Conservation (phyloP, 1,139 yeast genomes). For the Candida freyschussii region DNA sequence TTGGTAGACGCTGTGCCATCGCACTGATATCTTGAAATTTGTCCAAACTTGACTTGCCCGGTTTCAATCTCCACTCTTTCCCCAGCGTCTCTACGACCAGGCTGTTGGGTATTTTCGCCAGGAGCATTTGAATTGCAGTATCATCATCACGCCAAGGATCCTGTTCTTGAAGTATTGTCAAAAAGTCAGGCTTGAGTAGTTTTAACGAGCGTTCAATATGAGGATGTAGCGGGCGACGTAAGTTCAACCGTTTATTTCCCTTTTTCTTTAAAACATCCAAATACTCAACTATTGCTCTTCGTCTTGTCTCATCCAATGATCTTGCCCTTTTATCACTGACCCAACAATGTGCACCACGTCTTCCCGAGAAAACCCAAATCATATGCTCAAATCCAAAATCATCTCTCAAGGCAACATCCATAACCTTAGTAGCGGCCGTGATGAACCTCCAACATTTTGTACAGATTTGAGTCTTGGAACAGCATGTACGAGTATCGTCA, state of each 20-base stretch:
- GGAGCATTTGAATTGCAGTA: constrained; percentile 46
- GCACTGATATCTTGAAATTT: constrained; percentile 85
- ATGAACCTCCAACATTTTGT: constrained; percentile 91
- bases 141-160: constrained; percentile 70
- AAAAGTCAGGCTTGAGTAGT: constrained; percentile 58
- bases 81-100: constrained; percentile 49
- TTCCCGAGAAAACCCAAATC: constrained; percentile 95
- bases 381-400: constrained; percentile 88
- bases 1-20: constrained; percentile 37
- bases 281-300: constrained; percentile 80
- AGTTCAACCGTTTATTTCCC: constrained; percentile 40
- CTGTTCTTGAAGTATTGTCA: constrained; percentile 69
- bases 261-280: constrained; percentile 66
- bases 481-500: constrained; percentile 90
- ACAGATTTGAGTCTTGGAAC: constrained; percentile 82
- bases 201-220: constrained; percentile 74
- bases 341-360: constrained; percentile 99
- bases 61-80: constrained; percentile 49
- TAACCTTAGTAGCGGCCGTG: constrained; percentile 74
- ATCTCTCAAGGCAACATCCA: constrained; percentile 66
- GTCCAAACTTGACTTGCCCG: constrained; percentile 41
- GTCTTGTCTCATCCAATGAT: constrained; percentile 59
- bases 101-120: constrained; percentile 53
- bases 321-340: constrained; percentile 84
- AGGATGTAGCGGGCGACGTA: constrained; percentile 87